A percentile compares a stretch with the other conserved stretches of the same genome.
phyloP scores from a whole-genome alignment of 2,329 filamentous ascomycete species.

The Pseudogymnoascus sp. region DNA sequence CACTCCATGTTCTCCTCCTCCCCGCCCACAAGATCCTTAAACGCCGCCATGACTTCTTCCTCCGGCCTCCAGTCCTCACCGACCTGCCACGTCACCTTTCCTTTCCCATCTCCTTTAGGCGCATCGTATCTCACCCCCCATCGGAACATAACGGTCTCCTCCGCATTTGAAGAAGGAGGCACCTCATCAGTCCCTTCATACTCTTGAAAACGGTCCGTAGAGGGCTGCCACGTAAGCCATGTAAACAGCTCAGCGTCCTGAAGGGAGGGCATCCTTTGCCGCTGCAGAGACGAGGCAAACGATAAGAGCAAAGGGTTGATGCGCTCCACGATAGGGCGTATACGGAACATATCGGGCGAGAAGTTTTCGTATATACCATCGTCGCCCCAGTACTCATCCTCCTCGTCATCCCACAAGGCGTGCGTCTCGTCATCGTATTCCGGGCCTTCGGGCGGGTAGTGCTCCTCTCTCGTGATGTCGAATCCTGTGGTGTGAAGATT shows the following conservation, averaged over 20 bases:
- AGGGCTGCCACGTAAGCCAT: slow-evolving; percentile 17
- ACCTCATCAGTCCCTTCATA: slow-evolving; percentile 13
- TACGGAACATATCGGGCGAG: slow-evolving; percentile 19
- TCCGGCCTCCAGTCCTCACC: slow-evolving; percentile 16
- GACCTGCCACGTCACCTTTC: slow-evolving; percentile 18
- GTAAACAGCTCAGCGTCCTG: slow-evolving; percentile 17
- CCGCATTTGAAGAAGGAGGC: not conserved
- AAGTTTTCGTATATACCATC: not conserved
- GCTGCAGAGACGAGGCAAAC: slow-evolving; percentile 16
- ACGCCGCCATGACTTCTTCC: slow-evolving; percentile 15
- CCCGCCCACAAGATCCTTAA: slow-evolving; percentile 15
- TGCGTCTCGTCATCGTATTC: slow-evolving; percentile 18
- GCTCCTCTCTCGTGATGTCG: slow-evolving; percentile 18
- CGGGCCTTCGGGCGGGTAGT: slow-evolving; percentile 17
- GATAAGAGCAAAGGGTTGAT: slow-evolving; percentile 15
- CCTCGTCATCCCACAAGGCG: slow-evolving; percentile 13
- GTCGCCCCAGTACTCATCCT: slow-evolving; percentile 12
- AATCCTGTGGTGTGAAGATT: slow-evolving; percentile 18
- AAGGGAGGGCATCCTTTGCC: slow-evolving; percentile 15
- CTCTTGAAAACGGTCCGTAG: slow-evolving; percentile 15
- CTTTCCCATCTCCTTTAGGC: slow-evolving; percentile 13
- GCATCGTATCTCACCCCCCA: slow-evolving; percentile 19
- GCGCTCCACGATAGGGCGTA: slow-evolving; percentile 9
- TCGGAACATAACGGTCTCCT: slow-evolving; percentile 14
- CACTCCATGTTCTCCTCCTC: slow-evolving; percentile 10